Conservation (phyloP, 306 rosid species). For the Dryas drummondii region DNA sequence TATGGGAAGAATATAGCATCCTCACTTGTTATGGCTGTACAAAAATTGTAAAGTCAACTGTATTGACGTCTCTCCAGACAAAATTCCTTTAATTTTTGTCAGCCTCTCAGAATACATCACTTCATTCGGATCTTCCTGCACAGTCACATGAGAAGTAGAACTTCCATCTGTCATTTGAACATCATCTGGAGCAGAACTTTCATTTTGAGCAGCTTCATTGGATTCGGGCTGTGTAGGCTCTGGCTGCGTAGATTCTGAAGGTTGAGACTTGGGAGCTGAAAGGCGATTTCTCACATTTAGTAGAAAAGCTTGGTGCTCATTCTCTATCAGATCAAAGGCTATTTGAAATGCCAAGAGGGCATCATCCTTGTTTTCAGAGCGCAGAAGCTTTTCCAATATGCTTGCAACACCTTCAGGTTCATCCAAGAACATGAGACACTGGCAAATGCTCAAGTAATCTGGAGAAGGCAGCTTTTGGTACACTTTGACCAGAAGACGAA, state of each 20-base stretch:
- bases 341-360: slow-evolving; percentile 92
- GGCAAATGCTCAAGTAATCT: slow-evolving; percentile 94
- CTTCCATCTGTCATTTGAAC: slow-evolving; percentile 79
- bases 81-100: slow-evolving; percentile 80
- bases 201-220: slow-evolving; percentile 52
- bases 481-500: slow-evolving; percentile 89
- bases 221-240: slow-evolving; percentile 53
- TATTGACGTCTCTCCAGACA: slow-evolving; percentile 92
- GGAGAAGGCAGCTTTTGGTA: slow-evolving; percentile 92
- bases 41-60: slow-evolving; percentile 89
- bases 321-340: slow-evolving; percentile 94
- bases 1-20: slow-evolving; percentile 18
- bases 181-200: slow-evolving; percentile 61
- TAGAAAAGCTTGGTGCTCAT: slow-evolving; percentile 96
- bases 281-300: slow-evolving; percentile 78
- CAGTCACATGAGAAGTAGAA: slow-evolving; percentile 35
- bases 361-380: slow-evolving; percentile 86
- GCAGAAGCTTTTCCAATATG: slow-evolving; percentile 84
- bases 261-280: slow-evolving; percentile 56
- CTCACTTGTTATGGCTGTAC: slow-evolving; percentile 97
- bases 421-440: slow-evolving; percentile 95
- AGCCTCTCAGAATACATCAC: slow-evolving; percentile 75
- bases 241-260: slow-evolving; percentile 49
- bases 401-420: slow-evolving; percentile 89
- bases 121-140: slow-evolving; percentile 76